A percentile compares a stretch with the other conserved stretches of the same genome.
Conservation (phyloP, 2,329 filamentous ascomycete genomes). For the Stenocarpella maydis region DNA sequence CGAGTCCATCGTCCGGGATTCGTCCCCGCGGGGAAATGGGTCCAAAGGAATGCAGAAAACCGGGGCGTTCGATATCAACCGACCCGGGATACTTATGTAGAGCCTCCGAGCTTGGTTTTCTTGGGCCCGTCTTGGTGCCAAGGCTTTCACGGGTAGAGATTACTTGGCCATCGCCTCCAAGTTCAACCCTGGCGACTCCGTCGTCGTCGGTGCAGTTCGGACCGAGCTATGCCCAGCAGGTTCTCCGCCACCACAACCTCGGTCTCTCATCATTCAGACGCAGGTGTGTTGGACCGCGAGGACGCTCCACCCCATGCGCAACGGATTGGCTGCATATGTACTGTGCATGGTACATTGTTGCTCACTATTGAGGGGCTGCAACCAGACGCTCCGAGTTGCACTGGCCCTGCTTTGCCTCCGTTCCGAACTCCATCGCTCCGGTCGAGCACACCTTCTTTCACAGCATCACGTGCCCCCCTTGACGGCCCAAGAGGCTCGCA, state of each 20-base stretch:
- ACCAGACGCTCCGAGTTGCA: neutral
- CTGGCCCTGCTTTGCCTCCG: neutral
- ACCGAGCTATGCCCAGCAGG: conserved; percentile 29
- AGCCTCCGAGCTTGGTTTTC: conserved; percentile 26
- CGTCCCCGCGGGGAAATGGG: conserved; percentile 30
- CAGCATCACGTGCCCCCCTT: neutral
- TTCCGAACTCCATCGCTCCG: neutral
- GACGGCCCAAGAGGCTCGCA: neutral
- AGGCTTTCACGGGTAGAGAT: conserved; percentile 13
- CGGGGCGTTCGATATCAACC: conserved; percentile 15
- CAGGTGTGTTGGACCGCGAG: neutral
- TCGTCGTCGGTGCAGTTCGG: conserved; percentile 33
- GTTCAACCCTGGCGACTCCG: neutral
- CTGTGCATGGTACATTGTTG: neutral
- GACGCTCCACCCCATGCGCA: neutral
- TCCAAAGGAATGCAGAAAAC: conserved; percentile 9
- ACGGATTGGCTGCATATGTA: conserved; percentile 1
- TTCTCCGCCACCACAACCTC: conserved; percentile 34
- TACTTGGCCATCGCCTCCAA: conserved; percentile 15
- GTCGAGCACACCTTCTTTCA: neutral
- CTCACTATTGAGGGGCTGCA: neutral
- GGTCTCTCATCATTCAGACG: neutral
- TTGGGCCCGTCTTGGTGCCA: conserved; percentile 25
- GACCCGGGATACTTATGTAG: neutral
- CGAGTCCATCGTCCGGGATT: conserved; percentile 8